These are phyloP conservation scores for Cryptomeria japonica DNA, from an alignment of 75 land plant genomes.

Conservation along the genomic window DNA sequence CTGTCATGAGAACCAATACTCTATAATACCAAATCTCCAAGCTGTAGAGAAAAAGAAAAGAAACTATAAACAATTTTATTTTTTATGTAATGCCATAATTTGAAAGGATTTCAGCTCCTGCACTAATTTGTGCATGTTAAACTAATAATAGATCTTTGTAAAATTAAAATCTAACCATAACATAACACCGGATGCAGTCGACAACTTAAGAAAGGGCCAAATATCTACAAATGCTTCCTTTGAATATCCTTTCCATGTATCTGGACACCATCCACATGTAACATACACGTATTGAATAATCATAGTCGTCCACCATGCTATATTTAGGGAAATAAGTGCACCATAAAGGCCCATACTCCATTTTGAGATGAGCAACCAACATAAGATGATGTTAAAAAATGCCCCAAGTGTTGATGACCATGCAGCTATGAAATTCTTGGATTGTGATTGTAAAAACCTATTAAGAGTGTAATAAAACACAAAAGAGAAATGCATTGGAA, in stretches of 20 bases:
- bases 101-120: too few relatives aligned
- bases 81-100: too few relatives aligned
- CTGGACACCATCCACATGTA: slow-evolving; percentile 35
- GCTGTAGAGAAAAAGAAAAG: background rate
- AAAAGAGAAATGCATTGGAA: slow-evolving; percentile 39
- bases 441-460: slow-evolving; percentile 48
- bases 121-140: too few relatives aligned
- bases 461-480: slow-evolving; percentile 30
- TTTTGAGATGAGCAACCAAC: slow-evolving; percentile 42
- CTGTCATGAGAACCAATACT: slow-evolving; percentile 8
- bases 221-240: slow-evolving; percentile 29
- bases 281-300: slow-evolving; percentile 20
- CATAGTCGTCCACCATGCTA: slow-evolving; percentile 38
- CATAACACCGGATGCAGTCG: slow-evolving; percentile 39
- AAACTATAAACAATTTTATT: too few relatives aligned
- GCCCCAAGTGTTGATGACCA: slow-evolving; percentile 20
- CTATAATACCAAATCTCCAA: slow-evolving; percentile 10
- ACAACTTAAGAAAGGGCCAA: slow-evolving; percentile 27
- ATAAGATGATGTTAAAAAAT: slow-evolving; percentile 27
- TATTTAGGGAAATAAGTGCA: slow-evolving; percentile 26
- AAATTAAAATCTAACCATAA: slow-evolving; percentile 18
- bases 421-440: slow-evolving; percentile 30
- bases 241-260: slow-evolving; percentile 47
- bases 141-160: background rate
- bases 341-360: slow-evolving; percentile 36